A percentile compares a stretch with the other conserved stretches of the same genome.
Evolutionary conservation across 805 yeast species (phyloP).

Genomic region (Millerago galiae): DNA sequence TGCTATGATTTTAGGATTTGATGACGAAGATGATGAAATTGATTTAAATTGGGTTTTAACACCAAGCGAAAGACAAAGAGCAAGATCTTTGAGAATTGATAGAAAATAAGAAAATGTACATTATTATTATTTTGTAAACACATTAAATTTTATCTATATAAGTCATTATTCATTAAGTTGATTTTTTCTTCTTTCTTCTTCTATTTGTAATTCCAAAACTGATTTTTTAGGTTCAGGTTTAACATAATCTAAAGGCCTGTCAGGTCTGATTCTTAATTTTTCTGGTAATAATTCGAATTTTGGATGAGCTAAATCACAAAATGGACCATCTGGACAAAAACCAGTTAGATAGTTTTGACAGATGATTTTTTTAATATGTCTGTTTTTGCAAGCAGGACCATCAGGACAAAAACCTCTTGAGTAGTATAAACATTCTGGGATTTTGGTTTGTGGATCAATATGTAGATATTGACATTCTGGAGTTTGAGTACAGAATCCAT

Average conservation of each 20-base stretch:
- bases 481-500: conserved; percentile 82
- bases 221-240: conserved; percentile 14
- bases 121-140: too few relatives aligned
- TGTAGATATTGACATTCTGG: conserved; percentile 93
- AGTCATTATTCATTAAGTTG: too few relatives aligned
- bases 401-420: conserved; percentile 86
- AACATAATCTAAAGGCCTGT: conserved; percentile 19
- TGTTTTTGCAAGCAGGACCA: conserved; percentile 78
- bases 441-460: conserved; percentile 79
- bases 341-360: conserved; percentile 85
- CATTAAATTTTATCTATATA: too few relatives aligned
- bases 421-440: conserved; percentile 84
- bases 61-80: conserved; percentile 63
- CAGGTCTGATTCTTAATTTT: conserved; percentile 29
- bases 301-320: conserved; percentile 74
- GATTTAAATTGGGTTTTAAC: conserved; percentile 67
- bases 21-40: conserved; percentile 55
- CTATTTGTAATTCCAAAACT: conserved; percentile 22
- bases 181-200: conserved; percentile 17
- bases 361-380: conserved; percentile 69
- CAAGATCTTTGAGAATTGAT: conserved; percentile 49
- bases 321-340: conserved; percentile 85
- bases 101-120: conserved; percentile 12
- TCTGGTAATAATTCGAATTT: conserved; percentile 50
- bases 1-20: conserved; percentile 75